These are phyloP conservation scores for Asterochloris sp. DNA, from an alignment of 139 green algal genomes.

Conservation along the genomic window DNA sequence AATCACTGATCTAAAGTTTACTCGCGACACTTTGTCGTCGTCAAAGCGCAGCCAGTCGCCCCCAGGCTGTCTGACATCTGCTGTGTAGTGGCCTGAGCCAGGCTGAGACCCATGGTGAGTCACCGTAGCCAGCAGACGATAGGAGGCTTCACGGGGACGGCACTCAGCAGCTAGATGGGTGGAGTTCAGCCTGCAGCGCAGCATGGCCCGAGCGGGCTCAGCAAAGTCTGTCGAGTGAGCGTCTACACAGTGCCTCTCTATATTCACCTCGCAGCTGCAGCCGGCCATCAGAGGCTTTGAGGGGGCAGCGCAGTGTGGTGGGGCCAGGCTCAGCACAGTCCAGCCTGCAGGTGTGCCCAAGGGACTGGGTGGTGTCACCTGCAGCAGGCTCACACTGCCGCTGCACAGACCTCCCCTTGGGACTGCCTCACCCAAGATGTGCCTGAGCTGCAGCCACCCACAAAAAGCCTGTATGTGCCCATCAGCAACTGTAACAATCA, in stretches of 20 bases:
- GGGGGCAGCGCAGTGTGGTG: too few relatives aligned
- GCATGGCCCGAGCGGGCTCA: not conserved
- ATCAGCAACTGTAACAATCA: too few relatives aligned
- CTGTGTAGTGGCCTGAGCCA: conserved; percentile 70
- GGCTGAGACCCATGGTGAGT: conserved; percentile 65
- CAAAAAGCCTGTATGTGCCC: too few relatives aligned
- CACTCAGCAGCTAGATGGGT: conserved; percentile 51
- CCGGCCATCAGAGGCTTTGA: too few relatives aligned
- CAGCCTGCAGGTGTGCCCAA: too few relatives aligned
- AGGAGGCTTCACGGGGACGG: conserved; percentile 34
- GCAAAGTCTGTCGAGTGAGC: not conserved
- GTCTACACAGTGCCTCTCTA: not conserved
- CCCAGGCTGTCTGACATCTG: conserved; percentile 63
- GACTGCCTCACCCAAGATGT: too few relatives aligned
- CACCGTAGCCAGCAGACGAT: conserved; percentile 65
- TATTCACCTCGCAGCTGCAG: too few relatives aligned
- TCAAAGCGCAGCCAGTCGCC: conserved; percentile 73
- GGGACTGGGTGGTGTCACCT: too few relatives aligned
- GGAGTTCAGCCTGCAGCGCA: conserved; percentile 24
- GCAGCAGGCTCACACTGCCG: too few relatives aligned
- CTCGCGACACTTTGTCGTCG: conserved; percentile 35
- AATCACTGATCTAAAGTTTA: not conserved
- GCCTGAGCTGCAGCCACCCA: too few relatives aligned
- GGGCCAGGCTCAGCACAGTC: too few relatives aligned
- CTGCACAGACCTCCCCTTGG: too few relatives aligned